phyloP scores from a whole-genome alignment of 2,329 filamentous ascomycete genomes.

The Leptodontidium sp. region DNA sequence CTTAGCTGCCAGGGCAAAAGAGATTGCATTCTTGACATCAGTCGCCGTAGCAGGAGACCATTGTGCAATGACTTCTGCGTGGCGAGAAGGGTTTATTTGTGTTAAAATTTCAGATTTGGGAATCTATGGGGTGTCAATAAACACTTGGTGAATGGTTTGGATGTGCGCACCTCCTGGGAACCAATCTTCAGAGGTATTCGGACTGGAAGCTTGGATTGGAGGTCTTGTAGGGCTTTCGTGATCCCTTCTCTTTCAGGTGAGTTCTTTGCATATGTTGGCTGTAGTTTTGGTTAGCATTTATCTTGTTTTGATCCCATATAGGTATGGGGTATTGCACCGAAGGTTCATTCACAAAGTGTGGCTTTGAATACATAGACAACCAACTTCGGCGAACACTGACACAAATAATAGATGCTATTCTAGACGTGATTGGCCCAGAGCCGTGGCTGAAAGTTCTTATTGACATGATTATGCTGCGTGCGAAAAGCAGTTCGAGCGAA shows the following conservation, averaged over 20 bases:
- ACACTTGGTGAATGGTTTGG: too few species aligned
- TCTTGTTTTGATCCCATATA: too few species aligned
- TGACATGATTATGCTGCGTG: too few species aligned
- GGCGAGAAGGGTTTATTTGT: slow-evolving; percentile 7
- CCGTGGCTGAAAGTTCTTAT: too few species aligned
- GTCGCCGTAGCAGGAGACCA: slow-evolving; percentile 4
- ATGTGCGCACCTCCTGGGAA: not conserved
- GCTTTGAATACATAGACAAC: slow-evolving; percentile 10
- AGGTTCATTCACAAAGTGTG: slow-evolving; percentile 12
- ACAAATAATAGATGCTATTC: too few species aligned
- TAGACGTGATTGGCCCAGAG: too few species aligned
- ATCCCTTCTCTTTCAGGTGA: not conserved
- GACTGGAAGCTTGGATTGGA: slow-evolving; percentile 4
- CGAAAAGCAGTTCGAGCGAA: too few species aligned
- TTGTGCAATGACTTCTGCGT: slow-evolving; percentile 2
- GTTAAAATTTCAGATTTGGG: not conserved
- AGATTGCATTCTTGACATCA: slow-evolving; percentile 22
- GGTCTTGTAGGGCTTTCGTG: slow-evolving; percentile 5
- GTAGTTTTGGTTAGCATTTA: not conserved
- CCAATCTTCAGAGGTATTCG: slow-evolving; percentile 10
- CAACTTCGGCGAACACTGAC: not conserved
- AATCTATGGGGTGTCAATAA: not conserved
- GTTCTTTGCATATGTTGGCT: slow-evolving; percentile 6
- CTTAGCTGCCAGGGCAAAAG: slow-evolving; percentile 59
- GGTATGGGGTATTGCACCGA: not conserved